Base-by-base conservation (phyloP, 148 eudicot species). In the Fagopyrum esculentum region DNA sequence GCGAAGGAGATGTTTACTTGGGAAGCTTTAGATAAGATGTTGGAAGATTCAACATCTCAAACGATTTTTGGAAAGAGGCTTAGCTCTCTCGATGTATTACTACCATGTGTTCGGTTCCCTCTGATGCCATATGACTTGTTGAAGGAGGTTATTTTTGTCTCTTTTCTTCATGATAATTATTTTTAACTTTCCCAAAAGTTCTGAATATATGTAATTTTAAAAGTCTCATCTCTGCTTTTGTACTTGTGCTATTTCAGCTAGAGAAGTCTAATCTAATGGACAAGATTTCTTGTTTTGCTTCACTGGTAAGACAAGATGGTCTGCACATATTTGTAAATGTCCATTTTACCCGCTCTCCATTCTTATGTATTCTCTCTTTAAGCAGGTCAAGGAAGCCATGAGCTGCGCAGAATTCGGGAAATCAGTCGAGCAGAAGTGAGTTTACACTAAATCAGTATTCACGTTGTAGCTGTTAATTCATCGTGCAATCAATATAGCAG, bases 361-460 rank as follows among this genome's bases (percentile, higher is more conserved):
- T 9, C 46, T 66, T 4, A 35, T 4, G 15, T 12, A 40, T 66
- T 66, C 46, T 66, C 71, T 40, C 71, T 68, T 69, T 66, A 68
- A 6, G 26, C 86, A 93, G 98, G 93, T 94, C 78, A 80, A 85
- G 80, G 95, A 94, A 80, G 95, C 98, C 30, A 77, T 83, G 43
- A 51, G 70, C 71, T 85, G 79, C 79, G 77, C 76, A 69, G 97
- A 91, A 78, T 76, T 75, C 61, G 89, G 89, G 45, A 78, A 80
- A 35, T 82, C 78, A 72, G 80, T 81, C 75, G 88, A 85, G 79
- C 82, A 76, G 64, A 88, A 84, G 98, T 91, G 82, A 87, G 93
- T 80, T 73, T 45, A 29, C 55, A 29, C 55, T 15, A 17, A 3
- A 17, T 71, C 59, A 45, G 17, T 66, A 66, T 66, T 66, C 69